These are phyloP conservation scores for Pyropia yezoensis DNA, from an alignment of 23 red algal genomes.

Conservation along the genomic window DNA sequence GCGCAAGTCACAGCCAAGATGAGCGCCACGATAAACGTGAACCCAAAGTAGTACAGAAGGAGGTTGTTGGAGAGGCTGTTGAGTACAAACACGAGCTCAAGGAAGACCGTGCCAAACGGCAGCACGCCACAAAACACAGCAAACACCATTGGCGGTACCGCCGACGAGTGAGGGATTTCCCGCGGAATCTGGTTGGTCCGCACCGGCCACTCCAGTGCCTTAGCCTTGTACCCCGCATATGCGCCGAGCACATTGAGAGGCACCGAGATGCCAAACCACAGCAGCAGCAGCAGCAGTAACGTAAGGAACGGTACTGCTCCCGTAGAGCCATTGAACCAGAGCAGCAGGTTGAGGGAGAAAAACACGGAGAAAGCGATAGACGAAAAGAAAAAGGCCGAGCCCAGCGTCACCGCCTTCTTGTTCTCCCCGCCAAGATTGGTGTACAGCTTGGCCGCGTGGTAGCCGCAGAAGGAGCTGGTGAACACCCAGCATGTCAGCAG, in stretches of 20 bases:
- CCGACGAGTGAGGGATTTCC: conserved; percentile 71
- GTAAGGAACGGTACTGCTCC: conserved; percentile 83
- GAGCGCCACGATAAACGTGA: conserved; percentile 48
- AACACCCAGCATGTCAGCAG: conserved; percentile 85
- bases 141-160: conserved; percentile 33
- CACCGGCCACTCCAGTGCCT: conserved; percentile 55
- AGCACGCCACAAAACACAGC: conserved; percentile 60
- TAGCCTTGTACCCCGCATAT: conserved; percentile 71
- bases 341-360: conserved; percentile 69
- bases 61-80: conserved; percentile 72
- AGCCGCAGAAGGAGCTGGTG: conserved; percentile 49
- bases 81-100: conserved; percentile 90
- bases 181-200: conserved; percentile 93
- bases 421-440: conserved; percentile 54
- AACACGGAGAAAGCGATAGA: conserved; percentile 65
- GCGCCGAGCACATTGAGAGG: conserved; percentile 79
- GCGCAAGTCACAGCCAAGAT: conserved; percentile 59
- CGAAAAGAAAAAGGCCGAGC: conserved; percentile 78
- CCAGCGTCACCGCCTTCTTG: conserved; percentile 76
- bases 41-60: conserved; percentile 92
- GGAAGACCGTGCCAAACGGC: conserved; percentile 92
- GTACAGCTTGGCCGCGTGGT: conserved; percentile 69
- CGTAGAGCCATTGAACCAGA: conserved; percentile 68
- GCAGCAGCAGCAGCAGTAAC: conserved; percentile 60
- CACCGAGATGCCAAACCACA: conserved; percentile 97